These are phyloP conservation scores for Diaporthe sp. DNA, from an alignment of 2,329 filamentous ascomycete species.

Conservation along the genomic window DNA sequence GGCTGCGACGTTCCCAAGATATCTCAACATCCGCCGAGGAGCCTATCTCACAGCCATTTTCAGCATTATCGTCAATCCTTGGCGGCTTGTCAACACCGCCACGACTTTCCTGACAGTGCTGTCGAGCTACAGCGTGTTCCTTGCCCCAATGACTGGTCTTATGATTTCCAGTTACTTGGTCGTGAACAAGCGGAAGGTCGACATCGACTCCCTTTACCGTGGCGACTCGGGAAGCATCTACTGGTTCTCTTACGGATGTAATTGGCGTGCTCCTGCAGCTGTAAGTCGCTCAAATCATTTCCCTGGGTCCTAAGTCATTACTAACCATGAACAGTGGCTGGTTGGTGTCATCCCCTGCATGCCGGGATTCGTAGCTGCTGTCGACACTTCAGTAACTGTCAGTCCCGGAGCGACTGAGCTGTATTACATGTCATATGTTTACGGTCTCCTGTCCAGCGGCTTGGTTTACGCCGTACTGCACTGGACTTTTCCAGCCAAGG, in stretches of 20 bases:
- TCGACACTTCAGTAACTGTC: constrained; percentile 52
- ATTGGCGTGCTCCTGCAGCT: constrained; percentile 56
- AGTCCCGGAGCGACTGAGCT: constrained; percentile 54
- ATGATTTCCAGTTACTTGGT: constrained; percentile 54
- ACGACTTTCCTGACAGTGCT: constrained; percentile 53
- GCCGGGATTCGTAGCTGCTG: constrained; percentile 58
- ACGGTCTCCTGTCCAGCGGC: constrained; percentile 53
- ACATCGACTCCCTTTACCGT: constrained; percentile 53
- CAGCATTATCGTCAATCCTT: constrained; percentile 54
- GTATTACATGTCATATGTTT: constrained; percentile 56
- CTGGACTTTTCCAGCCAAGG: constrained; percentile 46
- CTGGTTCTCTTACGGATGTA: constrained; percentile 56
- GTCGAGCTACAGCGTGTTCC: constrained; percentile 54
- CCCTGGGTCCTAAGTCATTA: not conserved
- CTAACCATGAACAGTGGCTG: constrained; percentile 52
- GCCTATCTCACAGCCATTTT: constrained; percentile 54
- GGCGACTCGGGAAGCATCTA: constrained; percentile 52
- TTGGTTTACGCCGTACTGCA: constrained; percentile 51
- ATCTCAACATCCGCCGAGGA: constrained; percentile 55
- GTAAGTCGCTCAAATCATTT: constrained; percentile 46
- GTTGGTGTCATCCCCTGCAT: constrained; percentile 55
- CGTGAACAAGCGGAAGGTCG: constrained; percentile 51
- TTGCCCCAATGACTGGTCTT: constrained; percentile 56
- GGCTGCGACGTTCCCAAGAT: constrained; percentile 54
- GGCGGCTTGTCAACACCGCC: constrained; percentile 55